phyloP scores from a whole-genome alignment of 1,284 basidiomycete genomes.

The Pseudozyma sp. region DNA sequence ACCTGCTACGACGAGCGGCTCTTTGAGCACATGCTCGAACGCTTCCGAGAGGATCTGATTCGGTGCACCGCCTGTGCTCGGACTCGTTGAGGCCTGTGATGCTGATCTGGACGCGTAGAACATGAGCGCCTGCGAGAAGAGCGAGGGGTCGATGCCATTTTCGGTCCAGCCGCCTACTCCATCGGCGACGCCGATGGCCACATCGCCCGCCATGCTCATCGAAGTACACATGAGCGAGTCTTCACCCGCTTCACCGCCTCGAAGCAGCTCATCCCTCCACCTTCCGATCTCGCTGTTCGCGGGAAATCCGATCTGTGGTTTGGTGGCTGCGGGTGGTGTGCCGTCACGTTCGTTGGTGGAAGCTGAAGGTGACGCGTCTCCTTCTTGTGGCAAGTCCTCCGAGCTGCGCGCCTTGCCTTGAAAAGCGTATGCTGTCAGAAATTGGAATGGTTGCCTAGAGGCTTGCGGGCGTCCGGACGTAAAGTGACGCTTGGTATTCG shows the following conservation, averaged over 20 bases:
- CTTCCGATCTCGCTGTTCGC: conserved; percentile 76
- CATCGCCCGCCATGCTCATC: conserved; percentile 75
- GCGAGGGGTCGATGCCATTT: conserved; percentile 83
- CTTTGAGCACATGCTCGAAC: conserved; percentile 78
- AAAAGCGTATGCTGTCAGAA: conserved; percentile 81
- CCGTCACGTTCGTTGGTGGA: conserved; percentile 30
- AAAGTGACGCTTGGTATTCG: conserved; percentile 14
- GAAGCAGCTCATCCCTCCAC: conserved; percentile 75
- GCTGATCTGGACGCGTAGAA: conserved; percentile 76
- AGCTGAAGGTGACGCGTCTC: conserved; percentile 21
- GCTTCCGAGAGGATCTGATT: conserved; percentile 78
- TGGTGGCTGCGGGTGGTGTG: conserved; percentile 5
- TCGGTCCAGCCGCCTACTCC: conserved; percentile 80
- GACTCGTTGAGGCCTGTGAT: conserved; percentile 11
- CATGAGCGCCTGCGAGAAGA: conserved; percentile 78
- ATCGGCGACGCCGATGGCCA: conserved; percentile 80
- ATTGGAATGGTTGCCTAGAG: conserved; percentile 72
- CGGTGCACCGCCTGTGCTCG: conserved; percentile 44
- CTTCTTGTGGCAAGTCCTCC: conserved; percentile 35
- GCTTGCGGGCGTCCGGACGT: conserved; percentile 22
- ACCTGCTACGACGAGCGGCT: conserved; percentile 79
- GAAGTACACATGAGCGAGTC: conserved; percentile 72
- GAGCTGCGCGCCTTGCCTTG: conserved; percentile 76
- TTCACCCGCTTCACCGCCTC: conserved; percentile 73
- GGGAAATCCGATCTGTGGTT: conserved; percentile 74